Evolutionary conservation across 75 land plant genomes (phyloP).

Genomic region (Pseudotsuga menziesii): DNA sequence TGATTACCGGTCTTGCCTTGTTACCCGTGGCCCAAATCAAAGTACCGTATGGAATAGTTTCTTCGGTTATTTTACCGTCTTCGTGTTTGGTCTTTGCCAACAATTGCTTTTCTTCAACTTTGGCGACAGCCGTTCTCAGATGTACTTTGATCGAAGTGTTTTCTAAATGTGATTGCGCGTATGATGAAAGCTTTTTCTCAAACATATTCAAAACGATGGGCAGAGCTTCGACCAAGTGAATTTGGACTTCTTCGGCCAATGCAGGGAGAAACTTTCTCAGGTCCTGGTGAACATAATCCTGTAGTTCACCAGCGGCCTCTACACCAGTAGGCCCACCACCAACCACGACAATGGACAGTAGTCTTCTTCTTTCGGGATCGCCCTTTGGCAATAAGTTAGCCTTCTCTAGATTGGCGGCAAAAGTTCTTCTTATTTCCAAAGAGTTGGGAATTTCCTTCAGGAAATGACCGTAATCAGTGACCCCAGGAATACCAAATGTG

Average conservation of each 20-base stretch:
- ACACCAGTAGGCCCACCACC: slow-evolving; percentile 99
- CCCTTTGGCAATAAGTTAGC: slow-evolving; percentile 61
- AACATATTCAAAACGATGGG: slow-evolving; percentile 90
- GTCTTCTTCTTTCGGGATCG: slow-evolving; percentile 66
- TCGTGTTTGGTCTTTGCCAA: no score
- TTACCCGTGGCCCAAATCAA: no score
- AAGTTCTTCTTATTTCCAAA: slow-evolving; percentile 14
- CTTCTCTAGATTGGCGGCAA: slow-evolving; percentile 82
- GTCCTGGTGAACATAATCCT: slow-evolving; percentile 85
- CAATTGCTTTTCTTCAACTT: no score
- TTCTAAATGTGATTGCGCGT: no score
- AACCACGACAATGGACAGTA: slow-evolving; percentile 80
- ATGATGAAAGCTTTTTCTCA: no score
- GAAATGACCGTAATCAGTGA: slow-evolving; percentile 21
- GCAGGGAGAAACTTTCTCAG: slow-evolving; percentile 64
- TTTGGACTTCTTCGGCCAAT: slow-evolving; percentile 48
- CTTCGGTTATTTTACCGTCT: no score
- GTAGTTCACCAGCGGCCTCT: slow-evolving; percentile 91
- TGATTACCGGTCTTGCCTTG: no score
- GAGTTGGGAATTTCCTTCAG: slow-evolving; percentile 15
- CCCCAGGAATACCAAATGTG: slow-evolving; percentile 28
- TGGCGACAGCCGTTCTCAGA: no score
- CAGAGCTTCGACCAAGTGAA: slow-evolving; percentile 68
- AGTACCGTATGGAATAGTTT: no score
- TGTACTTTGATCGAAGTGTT: no score